These are phyloP conservation scores for Dorcoceras hygrometricum DNA, from an alignment of 257 asterid species.

Conservation along the genomic window DNA sequence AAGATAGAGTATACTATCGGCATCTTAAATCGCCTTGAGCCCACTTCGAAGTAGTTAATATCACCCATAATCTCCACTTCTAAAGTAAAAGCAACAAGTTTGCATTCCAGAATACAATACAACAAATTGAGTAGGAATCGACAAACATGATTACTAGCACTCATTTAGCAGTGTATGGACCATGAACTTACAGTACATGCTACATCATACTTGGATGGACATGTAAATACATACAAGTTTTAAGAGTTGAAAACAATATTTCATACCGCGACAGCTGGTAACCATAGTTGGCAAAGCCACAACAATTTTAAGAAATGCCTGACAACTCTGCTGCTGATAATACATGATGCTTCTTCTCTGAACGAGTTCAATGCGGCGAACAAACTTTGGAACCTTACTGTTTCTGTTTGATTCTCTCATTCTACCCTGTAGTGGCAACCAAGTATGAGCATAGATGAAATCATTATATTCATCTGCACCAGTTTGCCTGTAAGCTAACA, in stretches of 20 bases:
- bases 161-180: neutral
- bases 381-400: constrained; percentile 63
- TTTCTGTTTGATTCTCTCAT: constrained; percentile 80
- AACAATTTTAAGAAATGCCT: constrained; percentile 86
- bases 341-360: constrained; percentile 88
- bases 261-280: constrained; percentile 87
- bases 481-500: neutral
- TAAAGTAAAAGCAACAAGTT: constrained; percentile 3
- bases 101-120: constrained; percentile 18
- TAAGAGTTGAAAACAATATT: constrained; percentile 17
- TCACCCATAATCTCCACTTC: constrained; percentile 5
- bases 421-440: constrained; percentile 53
- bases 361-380: constrained; percentile 76
- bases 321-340: constrained; percentile 77
- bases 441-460: constrained; percentile 20
- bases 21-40: constrained; percentile 5
- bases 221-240: neutral
- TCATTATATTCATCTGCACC: constrained; percentile 9
- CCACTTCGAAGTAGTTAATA: constrained; percentile 9
- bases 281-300: constrained; percentile 98
- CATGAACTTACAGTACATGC: constrained; percentile 3
- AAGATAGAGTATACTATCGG: constrained; percentile 15
- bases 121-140: constrained; percentile 2
- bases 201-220: neutral
- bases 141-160: constrained; percentile 10